Base-by-base conservation (phyloP, 2,329 filamentous ascomycete species). In the Graphilbum ipis-grandicollis region DNA sequence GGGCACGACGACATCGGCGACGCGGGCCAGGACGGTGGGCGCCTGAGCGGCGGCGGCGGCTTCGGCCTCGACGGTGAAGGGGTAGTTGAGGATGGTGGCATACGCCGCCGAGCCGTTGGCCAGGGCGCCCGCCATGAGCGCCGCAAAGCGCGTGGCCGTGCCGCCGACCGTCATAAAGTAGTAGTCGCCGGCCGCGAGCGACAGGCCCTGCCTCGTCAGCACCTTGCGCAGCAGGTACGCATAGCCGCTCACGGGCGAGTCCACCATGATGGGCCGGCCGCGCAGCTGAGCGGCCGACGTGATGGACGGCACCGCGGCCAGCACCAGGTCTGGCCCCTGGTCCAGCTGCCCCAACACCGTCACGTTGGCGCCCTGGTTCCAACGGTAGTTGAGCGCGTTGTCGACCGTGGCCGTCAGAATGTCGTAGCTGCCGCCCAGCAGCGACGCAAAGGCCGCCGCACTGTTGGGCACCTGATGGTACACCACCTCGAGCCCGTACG, bases 401-500 rank as follows among this genome's bases (percentile, higher is more conserved):
- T 75, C 71, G 42, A 79, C 68, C 4, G 56, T 57, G 41, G 65
- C 60, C 41, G 59, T 63, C 55, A 78, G 93, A 0, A 60, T 58
- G 25, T 75, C 71, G 10, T 31, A 36, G 26, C 28, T 23, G 18
- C 34, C 34, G 13, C 2, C 15, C 12, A 96, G 62, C 35, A 96
- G 59, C 4, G 60, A 59, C 21, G 73, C 56, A 51, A 76, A 93
- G 54, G 96, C 90, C 23, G 71, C 60, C 50, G 96, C 90, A 4
- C 90, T 96, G 52, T 96, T 98, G 2, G 88, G 81, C 12, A 75
- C 77, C 10, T 96, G 63, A 34, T 96, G 77, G 5, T 88, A 90
- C 4, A 94, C 79, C 41, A 81, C 68, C 49, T 73, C 77, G 48
- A 73, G 74, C 3, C 69, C 67, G 50, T 80, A 71, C 54, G 82